Evolutionary conservation across 768 basidiomycete genomes (phyloP), one percentile per base, ranked within the genome.

Genomic region (Dentipellis sp.): DNA sequence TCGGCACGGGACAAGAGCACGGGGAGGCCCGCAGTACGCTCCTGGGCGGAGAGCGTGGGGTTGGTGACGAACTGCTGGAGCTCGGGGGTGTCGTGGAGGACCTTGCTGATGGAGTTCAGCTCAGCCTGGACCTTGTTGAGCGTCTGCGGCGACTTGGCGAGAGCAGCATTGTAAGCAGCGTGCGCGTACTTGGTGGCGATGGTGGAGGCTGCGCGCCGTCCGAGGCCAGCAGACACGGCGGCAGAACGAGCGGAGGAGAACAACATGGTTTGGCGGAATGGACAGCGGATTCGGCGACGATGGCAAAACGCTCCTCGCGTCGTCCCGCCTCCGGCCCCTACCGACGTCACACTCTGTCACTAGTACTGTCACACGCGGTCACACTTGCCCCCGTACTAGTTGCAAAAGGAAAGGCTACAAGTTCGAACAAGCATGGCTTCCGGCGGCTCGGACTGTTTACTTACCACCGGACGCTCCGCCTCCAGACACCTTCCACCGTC

Each of bases 41-140:
- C 94, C 49, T 82, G 78, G 46, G 79, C 71, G 8, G 93, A 91
- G 17, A 99, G 80, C 10, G 95, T 94, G 47, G 97, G 97, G 78
- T 99, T 98, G 62, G 73, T 71, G 67, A 99, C 76, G 73, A 95
- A 91, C 3, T 81, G 69, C 57, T 72, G 73, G 63, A 93, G 70
- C 63, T 85, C 82, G 56, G 85, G 76, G 57, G 80, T 77, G 38
- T 77, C 73, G 66, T 80, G 77, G 70, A 97, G 80, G 68, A 84
- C 75, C 67, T 77, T 77, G 61, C 83, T 75, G 69, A 98, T 81
- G 62, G 73, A 71, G 64, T 72, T 74, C 62, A 98, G 83, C 68
- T 98, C 97, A 50, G 83, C 67, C 71, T 94, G 89, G 65, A 98
- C 90, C 68, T 88, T 85, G 72, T 71, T 83, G 71, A 98, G 86